Evolutionary conservation across 2,329 filamentous ascomycete species (phyloP), one percentile per base, ranked within the genome.

Genomic region (Penicillium verrucosum): DNA sequence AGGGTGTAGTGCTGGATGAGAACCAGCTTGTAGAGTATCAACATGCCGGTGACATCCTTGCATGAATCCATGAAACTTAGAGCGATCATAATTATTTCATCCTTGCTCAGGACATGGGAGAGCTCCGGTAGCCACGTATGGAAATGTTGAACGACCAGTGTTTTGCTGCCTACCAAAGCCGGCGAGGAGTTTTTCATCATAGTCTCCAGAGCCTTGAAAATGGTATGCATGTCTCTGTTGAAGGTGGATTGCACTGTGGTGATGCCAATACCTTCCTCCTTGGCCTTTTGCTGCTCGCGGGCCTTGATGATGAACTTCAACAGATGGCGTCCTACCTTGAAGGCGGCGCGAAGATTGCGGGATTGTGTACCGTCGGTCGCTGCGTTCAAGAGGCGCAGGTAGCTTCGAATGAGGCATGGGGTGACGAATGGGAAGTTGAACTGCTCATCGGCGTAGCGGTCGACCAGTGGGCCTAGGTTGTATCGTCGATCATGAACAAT

Each of bases 91-190:
- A 97, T 79, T 44, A 97, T 93, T 71, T 97, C 93, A 66, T 92
- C 88, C 0, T 88, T 86, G 4, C 83, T 84, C 69, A 97, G 81
- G 37, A 94, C 81, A 1, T 87, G 85, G 0, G 85, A 81, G 10
- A 99, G 84, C 70, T 97, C 93, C 0, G 94, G 93, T n/a, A 99
- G 79, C 94, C 94, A 99, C 0, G 90, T 89, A 70, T 97, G 93
- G 72, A 97, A 96, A 72, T 97, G 91, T 73, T 99, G 94, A 12
- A 97, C 92, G 2, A 95, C 87, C 48, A 99, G 79, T 0, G 94
- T 97, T 75, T 99, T 96, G 61, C 90, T 97, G 34, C 94, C 94
- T 14, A 97, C 89, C 25, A 97, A 79, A 18, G 92, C 87, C 0
- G 94, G 89, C 2, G 91, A 89, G 1, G 86, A 81, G 71, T 91